Base-by-base conservation (phyloP, 1,284 basidiomycete species). In the Pseudomicrostroma phylloplanum region DNA sequence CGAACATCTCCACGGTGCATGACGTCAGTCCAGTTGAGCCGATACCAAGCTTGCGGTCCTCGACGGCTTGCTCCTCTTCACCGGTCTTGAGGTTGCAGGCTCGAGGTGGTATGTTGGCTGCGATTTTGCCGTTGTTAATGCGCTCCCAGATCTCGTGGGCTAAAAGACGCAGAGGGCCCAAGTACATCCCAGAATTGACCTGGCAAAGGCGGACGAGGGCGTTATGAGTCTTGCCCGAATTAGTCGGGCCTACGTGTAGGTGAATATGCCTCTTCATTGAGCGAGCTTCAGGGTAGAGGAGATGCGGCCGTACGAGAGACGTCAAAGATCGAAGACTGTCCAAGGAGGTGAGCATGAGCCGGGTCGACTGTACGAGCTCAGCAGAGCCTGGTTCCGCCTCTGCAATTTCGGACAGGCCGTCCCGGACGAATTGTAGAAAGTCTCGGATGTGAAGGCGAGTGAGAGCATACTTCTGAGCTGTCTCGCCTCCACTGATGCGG, bases 191-290 rank as follows among this genome's bases (percentile, higher is more conserved):
- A 0, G 82, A 83, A 0, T 81, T 74, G 0, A 92, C 87, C 1
- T 86, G 85, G 1, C 91, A 89, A 1, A 98, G 84, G 0, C 92
- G 90, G 54, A 91, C 87, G 12, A 98, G 83, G 0, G 93, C 94
- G 72, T 89, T 88, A 78, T 97, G 88, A 0, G 93, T 98, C 82
- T 98, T 98, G 48, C 94, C 94, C 63, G 90, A 92, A 81, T 98
- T 98, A 40, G 94, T 98, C 0, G 94, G 94, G 0, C 94, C 94
- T 62, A 98, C 91, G 77, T 98, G 94, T 82, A 98, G 87, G 79
- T 94, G 89, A 68, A 97, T 83, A 72, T 88, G 88, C 19, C 94
- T 85, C 8, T 83, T 85, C 61, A 87, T 72, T 1, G 81, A 70
- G 6, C 85, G 80, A 0, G 85, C 83, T 4, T 62, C 43, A 1